Conservation (phyloP, 106 monocot species). For the Platanthera guangdongensis region DNA sequence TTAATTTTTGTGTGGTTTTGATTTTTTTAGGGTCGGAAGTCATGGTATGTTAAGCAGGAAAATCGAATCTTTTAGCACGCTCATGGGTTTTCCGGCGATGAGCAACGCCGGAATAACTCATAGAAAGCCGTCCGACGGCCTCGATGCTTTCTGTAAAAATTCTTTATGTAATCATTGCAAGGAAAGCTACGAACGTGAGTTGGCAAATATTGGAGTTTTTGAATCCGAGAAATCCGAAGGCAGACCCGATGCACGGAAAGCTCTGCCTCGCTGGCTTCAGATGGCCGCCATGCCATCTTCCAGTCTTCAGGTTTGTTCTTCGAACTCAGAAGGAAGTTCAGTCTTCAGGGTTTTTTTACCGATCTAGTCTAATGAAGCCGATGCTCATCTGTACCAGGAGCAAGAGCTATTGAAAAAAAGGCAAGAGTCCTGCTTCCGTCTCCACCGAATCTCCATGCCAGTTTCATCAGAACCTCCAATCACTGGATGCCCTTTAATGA, state of each 20-base stretch:
- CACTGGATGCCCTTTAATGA: slow-evolving; percentile 4
- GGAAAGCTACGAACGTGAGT: slow-evolving; percentile 50
- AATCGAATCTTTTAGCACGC: slow-evolving; percentile 18
- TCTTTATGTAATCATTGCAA: slow-evolving; percentile 40
- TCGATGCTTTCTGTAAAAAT: background rate
- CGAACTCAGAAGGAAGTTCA: background rate
- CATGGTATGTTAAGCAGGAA: slow-evolving; percentile 47
- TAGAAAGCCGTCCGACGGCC: slow-evolving; percentile 5
- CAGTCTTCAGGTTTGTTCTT: slow-evolving; percentile 28
- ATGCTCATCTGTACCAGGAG: slow-evolving; percentile 27
- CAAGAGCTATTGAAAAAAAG: slow-evolving; percentile 56
- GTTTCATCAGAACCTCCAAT: background rate
- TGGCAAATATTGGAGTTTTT: slow-evolving; percentile 38
- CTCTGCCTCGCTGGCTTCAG: slow-evolving; percentile 80
- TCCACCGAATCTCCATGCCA: slow-evolving; percentile 15
- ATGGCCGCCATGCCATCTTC: slow-evolving; percentile 24
- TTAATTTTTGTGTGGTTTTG: background rate
- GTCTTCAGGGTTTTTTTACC: background rate
- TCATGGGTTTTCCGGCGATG: slow-evolving; percentile 17
- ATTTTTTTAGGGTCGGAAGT: slow-evolving; percentile 21
- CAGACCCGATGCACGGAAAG: slow-evolving; percentile 4
- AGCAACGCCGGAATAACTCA: background rate
- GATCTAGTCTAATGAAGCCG: background rate
- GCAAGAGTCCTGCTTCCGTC: slow-evolving; percentile 27
- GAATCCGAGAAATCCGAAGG: slow-evolving; percentile 45